Evolutionary conservation across 2,329 filamentous ascomycete species (phyloP).

Genomic region (Trichothecium roseum): DNA sequence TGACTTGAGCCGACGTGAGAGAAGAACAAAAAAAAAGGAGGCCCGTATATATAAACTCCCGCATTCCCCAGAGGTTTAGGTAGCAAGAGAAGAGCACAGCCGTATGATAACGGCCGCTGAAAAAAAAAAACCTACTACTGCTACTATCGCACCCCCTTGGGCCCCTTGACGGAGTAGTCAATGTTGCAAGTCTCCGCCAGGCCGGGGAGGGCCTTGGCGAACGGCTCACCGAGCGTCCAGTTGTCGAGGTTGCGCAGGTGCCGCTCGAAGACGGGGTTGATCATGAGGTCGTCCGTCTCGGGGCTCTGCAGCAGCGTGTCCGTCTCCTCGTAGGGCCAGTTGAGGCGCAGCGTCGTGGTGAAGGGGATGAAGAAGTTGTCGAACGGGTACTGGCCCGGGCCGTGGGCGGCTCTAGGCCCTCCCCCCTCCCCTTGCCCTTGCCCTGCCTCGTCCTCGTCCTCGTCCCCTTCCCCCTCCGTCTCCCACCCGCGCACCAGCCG

Average conservation of each 20-base stretch:
- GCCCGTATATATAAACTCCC: too few relatives aligned
- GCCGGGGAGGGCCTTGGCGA: constrained; percentile 53
- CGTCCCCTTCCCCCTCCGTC: too few relatives aligned
- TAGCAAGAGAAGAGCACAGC: too few relatives aligned
- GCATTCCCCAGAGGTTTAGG: too few relatives aligned
- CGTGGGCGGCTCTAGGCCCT: too few relatives aligned
- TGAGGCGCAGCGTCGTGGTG: constrained; percentile 64
- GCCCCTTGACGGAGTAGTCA: constrained; percentile 5
- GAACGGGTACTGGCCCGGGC: constrained; percentile 56
- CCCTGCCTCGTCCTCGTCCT: too few relatives aligned
- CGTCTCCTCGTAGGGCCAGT: constrained; percentile 73
- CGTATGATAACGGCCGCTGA: too few relatives aligned
- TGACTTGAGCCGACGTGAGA: too few relatives aligned
- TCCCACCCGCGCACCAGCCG: constrained; percentile 42
- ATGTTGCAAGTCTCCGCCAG: constrained; percentile 19
- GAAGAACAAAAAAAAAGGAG: too few relatives aligned
- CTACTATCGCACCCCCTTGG: too few relatives aligned
- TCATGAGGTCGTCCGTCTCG: constrained; percentile 55
- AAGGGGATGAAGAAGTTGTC: constrained; percentile 78
- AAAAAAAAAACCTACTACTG: too few relatives aligned
- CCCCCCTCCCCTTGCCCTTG: too few relatives aligned
- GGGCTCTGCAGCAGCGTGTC: constrained; percentile 55
- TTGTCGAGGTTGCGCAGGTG: constrained; percentile 68
- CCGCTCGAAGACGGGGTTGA: constrained; percentile 79
- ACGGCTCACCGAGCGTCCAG: constrained; percentile 67